phyloP scores from a whole-genome alignment of 1,284 basidiomycete species.

The Boletus semigastroideus region DNA sequence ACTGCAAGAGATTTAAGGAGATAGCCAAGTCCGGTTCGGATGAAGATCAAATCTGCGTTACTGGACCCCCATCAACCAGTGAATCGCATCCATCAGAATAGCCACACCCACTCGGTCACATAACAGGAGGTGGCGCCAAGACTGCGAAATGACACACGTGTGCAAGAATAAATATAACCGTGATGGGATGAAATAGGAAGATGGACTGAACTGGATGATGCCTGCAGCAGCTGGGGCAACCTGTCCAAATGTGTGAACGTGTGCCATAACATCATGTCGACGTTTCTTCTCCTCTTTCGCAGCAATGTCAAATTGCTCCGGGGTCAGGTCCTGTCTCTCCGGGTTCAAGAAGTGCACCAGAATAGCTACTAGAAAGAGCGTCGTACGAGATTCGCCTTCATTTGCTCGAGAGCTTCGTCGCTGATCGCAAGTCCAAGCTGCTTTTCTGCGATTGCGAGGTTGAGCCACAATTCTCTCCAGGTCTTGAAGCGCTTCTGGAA shows the following conservation, averaged over 20 bases:
- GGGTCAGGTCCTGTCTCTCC: conserved; percentile 67
- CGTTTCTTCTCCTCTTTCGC: conserved; percentile 96
- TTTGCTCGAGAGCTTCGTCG: conserved; percentile 91
- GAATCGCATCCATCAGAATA: conserved; percentile 7
- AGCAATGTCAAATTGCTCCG: conserved; percentile 89
- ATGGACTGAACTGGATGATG: conserved; percentile 81
- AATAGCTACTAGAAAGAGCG: neutral
- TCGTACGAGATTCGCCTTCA: conserved; percentile 85
- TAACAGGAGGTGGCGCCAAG: conserved; percentile 98
- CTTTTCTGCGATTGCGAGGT: conserved; percentile 95
- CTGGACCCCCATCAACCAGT: conserved; percentile 40
- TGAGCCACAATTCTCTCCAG: conserved; percentile 97
- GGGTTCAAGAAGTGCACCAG: conserved; percentile 1
- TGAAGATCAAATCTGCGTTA: conserved; percentile 97
- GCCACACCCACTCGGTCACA: conserved; percentile 83
- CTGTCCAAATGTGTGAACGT: conserved; percentile 95
- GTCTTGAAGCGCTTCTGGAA: conserved; percentile 90
- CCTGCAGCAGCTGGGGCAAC: conserved; percentile 95
- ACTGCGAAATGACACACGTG: conserved; percentile 39
- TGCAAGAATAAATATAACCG: conserved; percentile 7
- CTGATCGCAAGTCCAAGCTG: conserved; percentile 91
- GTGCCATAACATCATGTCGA: conserved; percentile 99
- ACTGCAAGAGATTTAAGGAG: conserved; percentile 87
- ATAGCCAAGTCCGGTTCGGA: conserved; percentile 84
- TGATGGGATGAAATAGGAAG: conserved; percentile 6